Base-by-base conservation (phyloP, 768 basidiomycete genomes). In the Suillus plorans region DNA sequence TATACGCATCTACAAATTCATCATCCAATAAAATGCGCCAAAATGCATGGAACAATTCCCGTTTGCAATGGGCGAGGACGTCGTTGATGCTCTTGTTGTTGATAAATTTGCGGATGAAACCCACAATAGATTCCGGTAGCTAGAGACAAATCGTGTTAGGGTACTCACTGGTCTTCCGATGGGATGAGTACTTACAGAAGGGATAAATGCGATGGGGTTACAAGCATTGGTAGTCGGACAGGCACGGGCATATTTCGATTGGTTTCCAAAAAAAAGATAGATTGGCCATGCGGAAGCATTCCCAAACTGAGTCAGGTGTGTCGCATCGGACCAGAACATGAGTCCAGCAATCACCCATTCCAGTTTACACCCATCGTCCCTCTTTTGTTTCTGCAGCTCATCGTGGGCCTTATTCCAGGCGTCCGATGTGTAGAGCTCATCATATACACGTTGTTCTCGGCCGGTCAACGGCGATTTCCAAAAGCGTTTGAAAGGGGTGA, bases 301-400 rank as follows among this genome's bases (percentile, higher is more conserved):
- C 0, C 79, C 74, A 65, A 78, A 80, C 12, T 67, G 53, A 4
- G 75, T 66, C 3, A 79, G 64, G 36, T 73, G 72, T 9, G 74
- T 78, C 0, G 66, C 25, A 67, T 80, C 77, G 0, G 76, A 78
- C 64, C 70, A 73, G 55, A 75, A 64, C 72, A 78, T 76, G 16
- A 73, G 41, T 12, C 61, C 69, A 7, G 64, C 67, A 39, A 76
- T 63, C 1, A 60, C 63, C 5, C 67, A 63, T 16, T 66, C 68
- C 2, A 74, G 65, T 7, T 64, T 41, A 50, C 70, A 69, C 2
- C 52, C 67, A 3, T 64, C 62, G 22, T 73, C 72, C 8, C 47
- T 60, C 5, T 69, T 62, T 2, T 64, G 68, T 28, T 66, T 50
- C 45, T 68, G 66, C 5, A 71, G 61, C 37, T 60, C 55, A 3